Conservation (phyloP, 192 early-diverging fungal species). For the Radiomyces spectabilis region DNA sequence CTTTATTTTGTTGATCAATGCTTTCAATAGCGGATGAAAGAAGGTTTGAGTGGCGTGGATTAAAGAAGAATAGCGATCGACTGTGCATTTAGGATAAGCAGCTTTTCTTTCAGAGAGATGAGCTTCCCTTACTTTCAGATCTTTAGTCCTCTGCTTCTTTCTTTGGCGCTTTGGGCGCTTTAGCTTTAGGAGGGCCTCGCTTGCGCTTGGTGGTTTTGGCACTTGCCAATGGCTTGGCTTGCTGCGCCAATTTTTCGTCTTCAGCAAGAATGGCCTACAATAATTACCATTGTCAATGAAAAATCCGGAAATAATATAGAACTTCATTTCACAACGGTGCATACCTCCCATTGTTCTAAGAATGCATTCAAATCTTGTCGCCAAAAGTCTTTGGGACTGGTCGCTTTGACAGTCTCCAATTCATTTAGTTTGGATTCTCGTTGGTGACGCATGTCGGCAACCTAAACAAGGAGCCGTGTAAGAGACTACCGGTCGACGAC, state of each 20-base stretch:
- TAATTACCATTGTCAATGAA: background rate
- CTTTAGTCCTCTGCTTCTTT: too few relatives aligned
- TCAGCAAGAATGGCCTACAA: constrained; percentile 11
- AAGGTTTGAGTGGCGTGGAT: too few relatives aligned
- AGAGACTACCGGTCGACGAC: background rate
- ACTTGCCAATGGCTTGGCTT: constrained; percentile 3
- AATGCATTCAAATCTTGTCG: constrained; percentile 79
- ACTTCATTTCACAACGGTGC: constrained; percentile 28
- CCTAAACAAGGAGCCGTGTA: constrained; percentile 20
- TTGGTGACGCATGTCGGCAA: constrained; percentile 69
- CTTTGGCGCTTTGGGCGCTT: too few relatives aligned
- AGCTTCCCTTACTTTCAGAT: too few relatives aligned
- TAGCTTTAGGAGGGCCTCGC: too few relatives aligned
- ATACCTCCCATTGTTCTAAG: constrained; percentile 76
- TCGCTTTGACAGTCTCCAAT: constrained; percentile 54
- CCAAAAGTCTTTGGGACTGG: constrained; percentile 77
- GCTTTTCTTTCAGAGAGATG: too few relatives aligned
- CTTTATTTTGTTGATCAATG: too few relatives aligned
- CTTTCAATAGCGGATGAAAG: too few relatives aligned
- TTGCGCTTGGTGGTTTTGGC: constrained; percentile 6
- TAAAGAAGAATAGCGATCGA: too few relatives aligned
- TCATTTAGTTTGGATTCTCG: constrained; percentile 57
- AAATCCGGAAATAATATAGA: background rate
- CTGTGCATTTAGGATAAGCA: too few relatives aligned
- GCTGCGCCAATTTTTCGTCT: constrained; percentile 5